Base-by-base conservation (phyloP, 202 grass and related monocot species). In the Brachypodium distachyon region DNA sequence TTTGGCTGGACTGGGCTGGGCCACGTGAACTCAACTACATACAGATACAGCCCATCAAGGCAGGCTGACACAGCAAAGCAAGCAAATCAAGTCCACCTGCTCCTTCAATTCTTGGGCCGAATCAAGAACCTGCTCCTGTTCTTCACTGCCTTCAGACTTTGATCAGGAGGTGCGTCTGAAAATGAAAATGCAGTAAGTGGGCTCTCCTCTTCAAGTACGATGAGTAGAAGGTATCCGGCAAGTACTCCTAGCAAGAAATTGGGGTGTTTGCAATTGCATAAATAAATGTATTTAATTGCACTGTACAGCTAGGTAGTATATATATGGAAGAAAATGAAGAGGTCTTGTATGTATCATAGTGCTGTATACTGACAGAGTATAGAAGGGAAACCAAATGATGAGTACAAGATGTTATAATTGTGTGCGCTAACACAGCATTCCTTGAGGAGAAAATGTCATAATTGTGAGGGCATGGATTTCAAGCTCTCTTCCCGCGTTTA, bases 1-100 rank as follows among this genome's bases (percentile, higher is more conserved):
- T n/a, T n/a, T n/a, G n/a, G n/a, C n/a, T n/a, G n/a, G n/a, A n/a
- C n/a, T n/a, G n/a, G n/a, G n/a, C n/a, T n/a, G n/a, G n/a, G n/a
- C n/a, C n/a, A n/a, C n/a, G n/a, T n/a, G n/a, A n/a, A n/a, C n/a
- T n/a, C n/a, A n/a, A n/a, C n/a, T n/a, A n/a, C n/a, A n/a, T n/a
- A n/a, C n/a, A n/a, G n/a, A n/a, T n/a, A n/a, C n/a, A n/a, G n/a
- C n/a, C n/a, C n/a, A n/a, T n/a, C n/a, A n/a, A n/a, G n/a, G n/a
- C n/a, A n/a, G n/a, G n/a, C n/a, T n/a, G n/a, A n/a, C n/a, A n/a
- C n/a, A 78, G 26, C 48, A 77, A 51, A 39, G 61, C 37, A 31
- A 49, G 21, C 44, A 90, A 72, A 41, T 78, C 57, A 11, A 40
- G n/a, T 61, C 41, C 74, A 27, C 19, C 74, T 62, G 55, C n/a